phyloP scores from a whole-genome alignment of 2,329 filamentous ascomycete genomes.

The Monilinia fructicola region DNA sequence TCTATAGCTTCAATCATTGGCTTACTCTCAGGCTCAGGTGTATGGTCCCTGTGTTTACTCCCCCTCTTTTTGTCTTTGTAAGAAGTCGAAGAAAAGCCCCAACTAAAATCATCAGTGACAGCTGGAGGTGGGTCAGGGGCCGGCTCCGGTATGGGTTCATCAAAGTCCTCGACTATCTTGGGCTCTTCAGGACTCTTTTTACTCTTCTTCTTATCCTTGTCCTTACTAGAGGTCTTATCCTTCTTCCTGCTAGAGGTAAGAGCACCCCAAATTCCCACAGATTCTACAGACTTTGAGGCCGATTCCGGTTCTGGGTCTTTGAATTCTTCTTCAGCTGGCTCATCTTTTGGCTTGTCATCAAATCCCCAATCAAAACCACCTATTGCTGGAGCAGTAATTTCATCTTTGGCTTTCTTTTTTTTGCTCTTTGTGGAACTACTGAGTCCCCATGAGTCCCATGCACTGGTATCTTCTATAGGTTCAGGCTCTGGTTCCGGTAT shows the following conservation, averaged over 20 bases:
- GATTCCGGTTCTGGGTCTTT: conserved; percentile 26
- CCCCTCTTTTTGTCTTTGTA: conserved; percentile 49
- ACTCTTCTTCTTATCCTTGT: conserved; percentile 48
- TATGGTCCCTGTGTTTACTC: conserved; percentile 31
- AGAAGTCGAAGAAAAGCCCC: conserved; percentile 30
- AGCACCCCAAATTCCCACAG: conserved; percentile 27
- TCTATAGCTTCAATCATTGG: conserved; percentile 34
- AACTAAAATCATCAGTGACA: conserved; percentile 29
- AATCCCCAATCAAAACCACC: conserved; percentile 19
- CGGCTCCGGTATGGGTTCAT: conserved; percentile 32
- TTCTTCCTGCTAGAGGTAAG: conserved; percentile 25
- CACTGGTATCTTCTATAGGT: conserved; percentile 29
- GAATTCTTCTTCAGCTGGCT: conserved; percentile 43
- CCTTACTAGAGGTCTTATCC: conserved; percentile 32
- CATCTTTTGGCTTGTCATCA: conserved; percentile 22
- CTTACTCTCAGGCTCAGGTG: conserved; percentile 28
- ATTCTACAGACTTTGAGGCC: conserved; percentile 25
- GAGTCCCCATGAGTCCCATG: conserved; percentile 40
- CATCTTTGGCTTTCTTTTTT: conserved; percentile 26
- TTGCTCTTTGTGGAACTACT: conserved; percentile 45
- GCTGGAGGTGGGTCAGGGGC: conserved; percentile 35
- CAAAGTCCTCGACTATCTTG: conserved; percentile 21
- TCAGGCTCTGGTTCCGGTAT: conserved; percentile 37
- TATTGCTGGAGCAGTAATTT: conserved; percentile 15
- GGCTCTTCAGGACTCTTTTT: conserved; percentile 28